Evolutionary conservation across 257 asterid genomes (phyloP).

Genomic region (Leptodermis oblonga): DNA sequence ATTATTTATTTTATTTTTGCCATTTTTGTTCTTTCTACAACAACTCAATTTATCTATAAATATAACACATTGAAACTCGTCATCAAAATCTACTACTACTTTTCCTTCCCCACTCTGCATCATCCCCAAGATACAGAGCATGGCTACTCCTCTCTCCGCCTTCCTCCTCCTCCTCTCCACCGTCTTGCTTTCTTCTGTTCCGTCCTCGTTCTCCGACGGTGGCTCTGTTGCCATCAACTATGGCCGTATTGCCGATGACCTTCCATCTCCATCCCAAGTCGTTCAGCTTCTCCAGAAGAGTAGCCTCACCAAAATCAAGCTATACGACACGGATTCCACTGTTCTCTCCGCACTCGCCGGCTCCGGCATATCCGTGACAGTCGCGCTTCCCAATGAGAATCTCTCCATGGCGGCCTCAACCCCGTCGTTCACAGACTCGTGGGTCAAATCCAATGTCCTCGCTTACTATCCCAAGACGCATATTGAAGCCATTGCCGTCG

Average conservation of each 20-base stretch:
- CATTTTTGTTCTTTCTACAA: background rate
- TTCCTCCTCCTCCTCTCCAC: conserved; percentile 15
- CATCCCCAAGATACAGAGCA: conserved; percentile 6
- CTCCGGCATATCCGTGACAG: conserved; percentile 58
- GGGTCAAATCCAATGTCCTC: conserved; percentile 65
- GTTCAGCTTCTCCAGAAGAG: conserved; percentile 63
- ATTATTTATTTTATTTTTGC: background rate
- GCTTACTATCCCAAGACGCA: conserved; percentile 46
- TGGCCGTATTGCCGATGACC: conserved; percentile 81
- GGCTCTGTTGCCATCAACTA: conserved; percentile 71
- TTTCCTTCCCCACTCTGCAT: background rate
- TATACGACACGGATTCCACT: conserved; percentile 64
- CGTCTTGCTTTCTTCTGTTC: conserved; percentile 10
- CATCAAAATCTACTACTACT: background rate
- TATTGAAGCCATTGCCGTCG: conserved; percentile 75
- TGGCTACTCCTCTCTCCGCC: conserved; percentile 6
- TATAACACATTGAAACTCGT: background rate
- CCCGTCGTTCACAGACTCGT: conserved; percentile 59
- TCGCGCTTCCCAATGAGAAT: conserved; percentile 74
- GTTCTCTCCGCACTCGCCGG: conserved; percentile 71
- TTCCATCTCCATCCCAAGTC: conserved; percentile 64
- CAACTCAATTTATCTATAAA: background rate
- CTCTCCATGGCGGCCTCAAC: conserved; percentile 61
- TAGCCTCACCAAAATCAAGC: conserved; percentile 52
- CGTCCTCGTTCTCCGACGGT: conserved; percentile 20